A percentile compares a stretch with the other conserved stretches of the same genome.
Conservation (phyloP, 2,329 filamentous ascomycete species). For the Colletotrichum neosansevieriae region DNA sequence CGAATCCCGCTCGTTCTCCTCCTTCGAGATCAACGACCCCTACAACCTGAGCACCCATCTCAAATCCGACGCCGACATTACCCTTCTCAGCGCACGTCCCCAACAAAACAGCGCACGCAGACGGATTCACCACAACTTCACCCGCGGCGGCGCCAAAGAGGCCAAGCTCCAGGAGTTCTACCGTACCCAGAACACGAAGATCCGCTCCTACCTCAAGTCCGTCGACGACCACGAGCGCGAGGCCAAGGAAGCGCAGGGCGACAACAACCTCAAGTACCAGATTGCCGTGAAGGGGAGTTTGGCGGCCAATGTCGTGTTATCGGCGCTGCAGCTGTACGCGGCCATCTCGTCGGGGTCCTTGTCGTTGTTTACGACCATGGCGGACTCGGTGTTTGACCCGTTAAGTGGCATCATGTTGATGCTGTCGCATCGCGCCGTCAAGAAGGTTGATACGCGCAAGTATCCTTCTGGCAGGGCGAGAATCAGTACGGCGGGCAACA, state of each 20-base stretch:
- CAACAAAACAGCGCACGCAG: constrained; percentile 85
- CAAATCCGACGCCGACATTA: constrained; percentile 82
- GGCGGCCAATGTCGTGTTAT: constrained; percentile 82
- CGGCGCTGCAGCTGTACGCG: constrained; percentile 87
- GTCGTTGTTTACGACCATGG: constrained; percentile 97
- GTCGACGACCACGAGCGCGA: constrained; percentile 91
- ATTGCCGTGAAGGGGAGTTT: constrained; percentile 78
- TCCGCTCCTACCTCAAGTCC: constrained; percentile 89
- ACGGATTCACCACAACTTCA: constrained; percentile 55
- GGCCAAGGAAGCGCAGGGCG: constrained; percentile 82
- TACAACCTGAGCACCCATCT: constrained; percentile 82
- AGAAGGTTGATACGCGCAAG: constrained; percentile 83
- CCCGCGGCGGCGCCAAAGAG: constrained; percentile 49
- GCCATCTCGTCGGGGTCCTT: constrained; percentile 90
- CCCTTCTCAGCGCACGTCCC: constrained; percentile 67
- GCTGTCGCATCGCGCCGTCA: constrained; percentile 87
- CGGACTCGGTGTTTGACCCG: constrained; percentile 94
- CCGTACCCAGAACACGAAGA: constrained; percentile 90
- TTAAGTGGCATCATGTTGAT: constrained; percentile 90
- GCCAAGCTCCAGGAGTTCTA: constrained; percentile 84
- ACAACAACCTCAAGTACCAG: constrained; percentile 82
- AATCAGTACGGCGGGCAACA: constrained; percentile 95
- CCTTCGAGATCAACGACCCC: constrained; percentile 71
- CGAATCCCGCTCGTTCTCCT: constrained; percentile 36
- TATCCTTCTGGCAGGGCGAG: constrained; percentile 95